A percentile compares a stretch with the other conserved stretches of the same genome.
These are phyloP conservation scores for Hypoxylon cercidicola DNA, from an alignment of 495 filamentous ascomycete species.

Conservation along the genomic window DNA sequence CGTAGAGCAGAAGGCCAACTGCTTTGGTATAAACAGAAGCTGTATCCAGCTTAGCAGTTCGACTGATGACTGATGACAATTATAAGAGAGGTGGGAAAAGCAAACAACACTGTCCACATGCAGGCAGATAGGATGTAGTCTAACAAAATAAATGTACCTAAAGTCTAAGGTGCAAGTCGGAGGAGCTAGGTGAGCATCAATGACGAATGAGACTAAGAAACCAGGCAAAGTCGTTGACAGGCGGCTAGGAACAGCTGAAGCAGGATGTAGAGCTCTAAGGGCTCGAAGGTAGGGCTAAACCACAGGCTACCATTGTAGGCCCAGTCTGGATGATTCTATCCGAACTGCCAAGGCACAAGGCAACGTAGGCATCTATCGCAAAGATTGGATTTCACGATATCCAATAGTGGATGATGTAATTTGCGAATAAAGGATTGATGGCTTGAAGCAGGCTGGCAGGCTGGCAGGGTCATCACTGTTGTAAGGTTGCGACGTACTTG, in stretches of 20 bases:
- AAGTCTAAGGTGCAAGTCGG: too few species aligned
- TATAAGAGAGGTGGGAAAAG: not conserved
- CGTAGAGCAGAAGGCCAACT: not conserved
- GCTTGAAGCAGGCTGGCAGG: too few species aligned
- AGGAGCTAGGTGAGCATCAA: conserved; percentile 34
- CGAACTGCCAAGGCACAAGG: not conserved
- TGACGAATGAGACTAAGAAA: conserved; percentile 40
- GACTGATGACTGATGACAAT: conserved; percentile 2
- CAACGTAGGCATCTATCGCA: not conserved
- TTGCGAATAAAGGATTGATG: conserved; percentile 1
- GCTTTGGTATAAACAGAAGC: conserved; percentile 12
- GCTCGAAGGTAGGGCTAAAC: conserved; percentile 17
- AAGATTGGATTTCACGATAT: conserved; percentile 30
- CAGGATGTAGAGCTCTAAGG: not conserved
- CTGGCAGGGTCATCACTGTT: conserved; percentile 23
- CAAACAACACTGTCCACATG: conserved; percentile 10
- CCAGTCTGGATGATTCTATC: not conserved
- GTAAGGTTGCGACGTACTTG: conserved; percentile 9
- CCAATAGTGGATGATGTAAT: conserved; percentile 36
- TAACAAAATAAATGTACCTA: conserved; percentile 21
- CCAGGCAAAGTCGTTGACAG: conserved; percentile 4
- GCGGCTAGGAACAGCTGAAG: conserved; percentile 6
- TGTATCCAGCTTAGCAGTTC: conserved; percentile 1
- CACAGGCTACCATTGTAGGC: conserved; percentile 3
- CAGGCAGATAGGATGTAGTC: not conserved